Conservation (phyloP, 371 early-diverging fungal species). For the Apophysomyces trapeziformis region DNA sequence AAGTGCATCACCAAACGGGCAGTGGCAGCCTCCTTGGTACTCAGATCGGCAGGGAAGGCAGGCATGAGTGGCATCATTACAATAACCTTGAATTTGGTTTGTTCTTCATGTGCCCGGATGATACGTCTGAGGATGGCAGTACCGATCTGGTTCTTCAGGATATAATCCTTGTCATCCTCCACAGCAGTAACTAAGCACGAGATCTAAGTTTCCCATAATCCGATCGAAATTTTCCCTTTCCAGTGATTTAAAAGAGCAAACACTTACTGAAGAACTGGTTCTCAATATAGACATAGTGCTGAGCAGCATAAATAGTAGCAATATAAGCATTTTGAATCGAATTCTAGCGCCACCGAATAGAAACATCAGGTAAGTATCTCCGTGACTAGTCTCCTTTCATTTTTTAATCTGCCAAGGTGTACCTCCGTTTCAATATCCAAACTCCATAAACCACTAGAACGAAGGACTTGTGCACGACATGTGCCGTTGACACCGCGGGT, state of each 20-base stretch:
- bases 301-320: conserved; percentile 70
- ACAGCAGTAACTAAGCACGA: conserved; percentile 64
- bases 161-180: conserved; percentile 46
- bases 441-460: conserved; percentile 75
- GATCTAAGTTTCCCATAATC: conserved; percentile 2
- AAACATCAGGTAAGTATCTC: not conserved
- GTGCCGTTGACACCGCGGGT: conserved; percentile 47
- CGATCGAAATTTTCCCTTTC: not conserved
- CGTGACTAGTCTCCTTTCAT: too few relatives aligned
- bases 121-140: conserved; percentile 83
- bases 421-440: conserved; percentile 62
- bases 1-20: conserved; percentile 78
- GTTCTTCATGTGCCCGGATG: conserved; percentile 70
- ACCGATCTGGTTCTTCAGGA: conserved; percentile 80
- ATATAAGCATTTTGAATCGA: conserved; percentile 90
- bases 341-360: conserved; percentile 45
- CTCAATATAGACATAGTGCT: conserved; percentile 94
- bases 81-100: conserved; percentile 81
- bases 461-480: conserved; percentile 71
- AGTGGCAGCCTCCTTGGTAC: conserved; percentile 77
- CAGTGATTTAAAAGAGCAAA: conserved; percentile 10
- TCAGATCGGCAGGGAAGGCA: conserved; percentile 87
- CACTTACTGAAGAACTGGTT: conserved; percentile 93
- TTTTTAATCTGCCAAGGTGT: not conserved
- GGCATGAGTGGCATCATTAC: conserved; percentile 94